A percentile compares a stretch with the other conserved stretches of the same genome.
Evolutionary conservation across 2,329 filamentous ascomycete genomes (phyloP).

Genomic region (Teratosphaeria destructans): DNA sequence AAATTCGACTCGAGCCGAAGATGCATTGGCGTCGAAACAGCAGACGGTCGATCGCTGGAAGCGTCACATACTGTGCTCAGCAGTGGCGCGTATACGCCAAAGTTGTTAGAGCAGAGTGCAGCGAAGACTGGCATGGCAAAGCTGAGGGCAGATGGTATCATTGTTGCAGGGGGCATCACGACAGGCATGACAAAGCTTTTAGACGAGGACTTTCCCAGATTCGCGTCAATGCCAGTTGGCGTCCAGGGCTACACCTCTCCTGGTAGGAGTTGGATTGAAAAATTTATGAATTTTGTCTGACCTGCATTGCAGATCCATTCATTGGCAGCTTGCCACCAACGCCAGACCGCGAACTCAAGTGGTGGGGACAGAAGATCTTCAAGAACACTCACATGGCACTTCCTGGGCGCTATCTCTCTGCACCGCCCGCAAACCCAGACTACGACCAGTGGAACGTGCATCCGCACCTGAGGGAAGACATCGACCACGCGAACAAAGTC

Average conservation of each 20-base stretch:
- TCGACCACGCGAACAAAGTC: slow-evolving; percentile 44
- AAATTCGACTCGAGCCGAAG: slow-evolving; percentile 37
- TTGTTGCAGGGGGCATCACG: slow-evolving; percentile 47
- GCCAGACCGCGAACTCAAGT: slow-evolving; percentile 39
- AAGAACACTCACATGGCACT: slow-evolving; percentile 44
- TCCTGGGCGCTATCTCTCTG: slow-evolving; percentile 46
- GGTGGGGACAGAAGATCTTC: slow-evolving; percentile 54
- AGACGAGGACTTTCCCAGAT: slow-evolving; percentile 27
- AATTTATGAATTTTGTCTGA: slow-evolving; percentile 8
- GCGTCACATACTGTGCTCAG: slow-evolving; percentile 30
- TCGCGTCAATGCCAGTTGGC: slow-evolving; percentile 34
- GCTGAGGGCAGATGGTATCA: slow-evolving; percentile 43
- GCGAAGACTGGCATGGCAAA: slow-evolving; percentile 35
- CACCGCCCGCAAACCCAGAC: slow-evolving; percentile 45
- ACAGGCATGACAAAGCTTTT: slow-evolving; percentile 38
- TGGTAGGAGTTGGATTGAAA: slow-evolving; percentile 1
- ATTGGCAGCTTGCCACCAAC: slow-evolving; percentile 50
- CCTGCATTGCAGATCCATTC: slow-evolving; percentile 36
- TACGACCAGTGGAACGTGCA: slow-evolving; percentile 56
- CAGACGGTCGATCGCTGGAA: slow-evolving; percentile 22
- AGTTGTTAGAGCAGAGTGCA: slow-evolving; percentile 39
- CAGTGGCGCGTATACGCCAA: slow-evolving; percentile 34
- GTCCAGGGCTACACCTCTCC: slow-evolving; percentile 35
- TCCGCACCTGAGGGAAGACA: slow-evolving; percentile 46
- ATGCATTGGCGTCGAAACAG: slow-evolving; percentile 35